phyloP scores from a whole-genome alignment of 2,329 filamentous ascomycete species.

The Cercospora nicotianae region DNA sequence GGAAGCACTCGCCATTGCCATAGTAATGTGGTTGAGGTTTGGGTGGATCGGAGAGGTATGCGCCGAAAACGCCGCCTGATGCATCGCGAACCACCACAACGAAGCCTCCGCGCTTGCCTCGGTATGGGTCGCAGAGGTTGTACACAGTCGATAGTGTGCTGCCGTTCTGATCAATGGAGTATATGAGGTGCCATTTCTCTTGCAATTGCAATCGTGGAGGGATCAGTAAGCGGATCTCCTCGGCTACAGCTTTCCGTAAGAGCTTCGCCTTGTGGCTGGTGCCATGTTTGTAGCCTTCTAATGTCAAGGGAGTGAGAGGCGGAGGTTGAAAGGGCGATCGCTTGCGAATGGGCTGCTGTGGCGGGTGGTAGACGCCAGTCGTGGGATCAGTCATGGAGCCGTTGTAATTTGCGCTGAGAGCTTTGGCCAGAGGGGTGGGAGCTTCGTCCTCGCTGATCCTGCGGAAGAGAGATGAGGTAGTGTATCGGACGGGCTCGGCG shows the following conservation, averaged over 20 bases:
- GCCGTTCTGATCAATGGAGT: conserved; percentile 89
- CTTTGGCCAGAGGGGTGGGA: conserved; percentile 39
- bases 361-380: conserved; percentile 59
- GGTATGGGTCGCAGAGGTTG: conserved; percentile 68
- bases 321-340: conserved; percentile 83
- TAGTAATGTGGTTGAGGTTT: conserved; percentile 82
- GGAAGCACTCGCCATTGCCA: conserved; percentile 93
- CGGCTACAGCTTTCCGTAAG: conserved; percentile 72
- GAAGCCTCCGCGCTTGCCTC: conserved; percentile 74
- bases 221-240: conserved; percentile 88
- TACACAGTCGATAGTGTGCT: conserved; percentile 86
- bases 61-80: conserved; percentile 78
- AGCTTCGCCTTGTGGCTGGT: conserved; percentile 64
- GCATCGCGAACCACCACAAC: conserved; percentile 83
- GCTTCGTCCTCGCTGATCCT: conserved; percentile 49
- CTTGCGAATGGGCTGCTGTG: conserved; percentile 54
- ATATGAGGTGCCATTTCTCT: conserved; percentile 82
- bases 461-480: conserved; percentile 49
- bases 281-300: conserved; percentile 64
- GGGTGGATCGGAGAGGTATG: conserved; percentile 87
- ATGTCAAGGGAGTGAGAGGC: conserved; percentile 75
- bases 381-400: conserved; percentile 39
- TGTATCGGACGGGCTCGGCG: conserved; percentile 52
- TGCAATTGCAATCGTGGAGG: conserved; percentile 83
- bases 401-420: conserved; percentile 43